phyloP scores from a whole-genome alignment of 1,284 basidiomycete genomes.

The Cutaneotrichosporon arboriforme region DNA sequence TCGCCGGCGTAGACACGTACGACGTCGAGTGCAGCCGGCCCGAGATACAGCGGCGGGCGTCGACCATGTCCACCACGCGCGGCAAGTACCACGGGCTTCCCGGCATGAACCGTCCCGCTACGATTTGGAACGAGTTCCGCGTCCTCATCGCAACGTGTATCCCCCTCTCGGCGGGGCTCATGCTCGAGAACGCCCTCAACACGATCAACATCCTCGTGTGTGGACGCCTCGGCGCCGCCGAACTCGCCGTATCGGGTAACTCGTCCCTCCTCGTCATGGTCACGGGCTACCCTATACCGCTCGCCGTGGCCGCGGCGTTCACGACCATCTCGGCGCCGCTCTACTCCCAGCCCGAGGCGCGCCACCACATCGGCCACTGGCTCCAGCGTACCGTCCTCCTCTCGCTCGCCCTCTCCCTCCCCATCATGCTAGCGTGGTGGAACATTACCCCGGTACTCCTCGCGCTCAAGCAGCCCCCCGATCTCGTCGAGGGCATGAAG shows the following conservation, averaged over 20 bases:
- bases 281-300: constrained; percentile 24
- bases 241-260: constrained; percentile 31
- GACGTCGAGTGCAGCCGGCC: neutral
- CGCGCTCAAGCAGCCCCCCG: constrained; percentile 23
- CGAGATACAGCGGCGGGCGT: neutral
- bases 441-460: constrained; percentile 24
- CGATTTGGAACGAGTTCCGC: constrained; percentile 15
- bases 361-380: constrained; percentile 34
- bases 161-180: constrained; percentile 18
- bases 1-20: neutral
- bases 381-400: constrained; percentile 32
- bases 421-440: constrained; percentile 32
- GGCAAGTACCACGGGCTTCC: constrained; percentile 11
- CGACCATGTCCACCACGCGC: neutral
- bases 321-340: constrained; percentile 37
- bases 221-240: constrained; percentile 22
- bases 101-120: constrained; percentile 17
- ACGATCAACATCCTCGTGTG: constrained; percentile 27
- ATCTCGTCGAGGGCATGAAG: constrained; percentile 23
- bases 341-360: constrained; percentile 20
- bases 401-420: constrained; percentile 20
- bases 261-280: constrained; percentile 31
- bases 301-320: constrained; percentile 37
- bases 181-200: constrained; percentile 23
- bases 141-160: constrained; percentile 11